phyloP scores from a whole-genome alignment of 108 stramenopile species.

The Cyclostephanos invisitatus region DNA sequence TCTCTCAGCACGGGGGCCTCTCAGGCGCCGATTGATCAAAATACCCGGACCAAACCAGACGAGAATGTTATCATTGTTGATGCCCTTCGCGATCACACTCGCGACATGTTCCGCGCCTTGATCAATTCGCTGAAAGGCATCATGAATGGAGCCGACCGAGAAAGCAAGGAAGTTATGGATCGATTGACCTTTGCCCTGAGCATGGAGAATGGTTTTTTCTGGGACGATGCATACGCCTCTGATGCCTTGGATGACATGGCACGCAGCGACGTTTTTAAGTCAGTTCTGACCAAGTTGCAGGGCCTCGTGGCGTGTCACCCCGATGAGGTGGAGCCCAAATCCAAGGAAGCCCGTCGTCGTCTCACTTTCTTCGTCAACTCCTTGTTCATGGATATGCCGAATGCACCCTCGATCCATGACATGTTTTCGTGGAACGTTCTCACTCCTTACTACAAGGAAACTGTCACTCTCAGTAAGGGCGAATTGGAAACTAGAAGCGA shows the following conservation, averaged over 20 bases:
- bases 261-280: conserved; percentile 71
- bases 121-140: conserved; percentile 76
- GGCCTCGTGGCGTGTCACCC: conserved; percentile 92
- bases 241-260: conserved; percentile 83
- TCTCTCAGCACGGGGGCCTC: conserved; percentile 54
- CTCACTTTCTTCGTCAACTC: conserved; percentile 98
- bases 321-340: conserved; percentile 95
- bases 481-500: conserved; percentile 92
- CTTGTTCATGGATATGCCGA: conserved; percentile 98
- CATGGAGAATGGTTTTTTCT: conserved; percentile 96
- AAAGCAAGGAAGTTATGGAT: conserved; percentile 76
- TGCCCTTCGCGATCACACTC: conserved; percentile 87
- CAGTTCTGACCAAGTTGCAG: conserved; percentile 84
- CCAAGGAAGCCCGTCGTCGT: conserved; percentile 92
- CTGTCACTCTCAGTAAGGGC: conserved; percentile 90
- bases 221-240: conserved; percentile 95
- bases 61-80: conserved; percentile 71
- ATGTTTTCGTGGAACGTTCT: conserved; percentile 97
- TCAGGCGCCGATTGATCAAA: conserved; percentile 32
- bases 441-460: conserved; percentile 98
- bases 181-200: conserved; percentile 85
- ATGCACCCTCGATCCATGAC: conserved; percentile 92
- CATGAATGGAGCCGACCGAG: conserved; percentile 61
- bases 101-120: conserved; percentile 86
- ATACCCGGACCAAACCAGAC: conserved; percentile 17